phyloP scores from a whole-genome alignment of 148 eudicot species.

The Polygonum maritimum region DNA sequence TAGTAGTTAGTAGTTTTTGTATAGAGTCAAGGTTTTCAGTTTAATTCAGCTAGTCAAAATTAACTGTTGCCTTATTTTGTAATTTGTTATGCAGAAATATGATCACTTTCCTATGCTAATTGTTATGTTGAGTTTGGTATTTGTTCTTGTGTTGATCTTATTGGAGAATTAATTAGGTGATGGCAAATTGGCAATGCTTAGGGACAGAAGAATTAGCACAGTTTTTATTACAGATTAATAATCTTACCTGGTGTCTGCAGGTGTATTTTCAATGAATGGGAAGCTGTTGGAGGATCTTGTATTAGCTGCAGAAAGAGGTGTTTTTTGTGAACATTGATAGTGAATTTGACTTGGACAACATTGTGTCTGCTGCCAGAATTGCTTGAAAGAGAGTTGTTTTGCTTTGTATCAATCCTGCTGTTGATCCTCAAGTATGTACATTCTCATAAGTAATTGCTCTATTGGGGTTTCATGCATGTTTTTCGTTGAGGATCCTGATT shows the following conservation, averaged over 20 bases:
- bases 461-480: neutral
- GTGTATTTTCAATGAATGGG: slow-evolving; percentile 89
- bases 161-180: too few species aligned
- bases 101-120: too few species aligned
- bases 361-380: slow-evolving; percentile 84
- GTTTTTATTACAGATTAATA: neutral
- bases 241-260: slow-evolving; percentile 17
- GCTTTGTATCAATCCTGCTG: slow-evolving; percentile 95
- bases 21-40: neutral
- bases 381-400: slow-evolving; percentile 78
- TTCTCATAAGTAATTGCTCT: too few species aligned
- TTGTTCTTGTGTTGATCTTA: too few species aligned
- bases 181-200: neutral
- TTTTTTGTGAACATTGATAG: slow-evolving; percentile 78
- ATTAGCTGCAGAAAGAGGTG: slow-evolving; percentile 76
- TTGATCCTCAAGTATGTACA: slow-evolving; percentile 81
- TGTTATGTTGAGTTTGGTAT: too few species aligned
- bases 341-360: slow-evolving; percentile 85
- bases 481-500: neutral
- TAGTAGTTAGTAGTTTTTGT: neutral
- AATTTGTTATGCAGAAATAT: too few species aligned
- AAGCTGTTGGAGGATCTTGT: slow-evolving; percentile 79
- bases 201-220: neutral
- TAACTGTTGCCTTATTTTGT: too few species aligned
- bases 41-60: too few species aligned